Evolutionary conservation across 306 rosid genomes (phyloP), one percentile per base, ranked within the genome.

Genomic region (Luffa acutangula): DNA sequence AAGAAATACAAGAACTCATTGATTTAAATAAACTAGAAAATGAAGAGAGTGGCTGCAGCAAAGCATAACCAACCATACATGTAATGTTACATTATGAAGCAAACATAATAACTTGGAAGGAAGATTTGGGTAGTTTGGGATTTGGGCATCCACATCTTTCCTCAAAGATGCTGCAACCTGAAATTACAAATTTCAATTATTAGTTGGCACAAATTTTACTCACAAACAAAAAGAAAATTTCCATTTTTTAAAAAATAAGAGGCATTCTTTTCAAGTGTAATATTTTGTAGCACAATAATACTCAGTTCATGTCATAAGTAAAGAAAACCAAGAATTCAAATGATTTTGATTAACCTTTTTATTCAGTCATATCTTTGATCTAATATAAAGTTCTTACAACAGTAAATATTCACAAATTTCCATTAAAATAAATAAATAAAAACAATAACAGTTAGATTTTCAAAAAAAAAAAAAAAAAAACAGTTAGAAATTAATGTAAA

Each of bases 101-200:
- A 79, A 81, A 78, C 99, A 95, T 2, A 91, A 89, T 42, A 95
- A 76, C 88, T 95, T 91, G 2, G 99, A 87, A 2, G 93, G 92
- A 51, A 95, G 96, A 86, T 91, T 93, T 6, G 97, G 90, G 82
- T 95, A 93, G 83, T 85, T 93, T 7, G 97, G 99, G 60, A 91
- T 82, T 80, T 92, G 97, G 18, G 83, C 87, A 80, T 92, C 92
- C 36, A 84, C 95, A 33, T 95, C 97, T 83, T 89, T 95, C 83
- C 84, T 91, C 84, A 95, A 69, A 76, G 99, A 93, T 7, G 97
- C 99, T 0, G 99, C 97, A 64, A 95, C 98, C 98, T 93, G 92
- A 83, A 81, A 82, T 63, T 49, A 2, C n/a, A 49, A 59, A 20
- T 59, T 77, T 59, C 20, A 13, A 8, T 34, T 9, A 74, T 74